Conservation (phyloP, 257 asterid genomes). For the Craterostigma plantagineum region DNA sequence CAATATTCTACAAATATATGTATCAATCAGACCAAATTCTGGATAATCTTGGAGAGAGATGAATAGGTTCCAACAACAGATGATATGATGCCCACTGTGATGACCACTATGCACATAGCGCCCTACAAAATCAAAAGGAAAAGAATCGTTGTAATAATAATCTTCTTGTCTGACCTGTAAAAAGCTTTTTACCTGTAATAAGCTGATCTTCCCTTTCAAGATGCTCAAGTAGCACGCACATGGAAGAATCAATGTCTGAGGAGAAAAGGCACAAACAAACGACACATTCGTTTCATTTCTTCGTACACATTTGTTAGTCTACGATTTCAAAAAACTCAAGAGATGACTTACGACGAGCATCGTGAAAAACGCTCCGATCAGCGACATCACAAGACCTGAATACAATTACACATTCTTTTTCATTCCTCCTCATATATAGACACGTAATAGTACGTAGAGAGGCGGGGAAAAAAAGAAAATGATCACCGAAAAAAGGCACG, state of each 20-base stretch:
- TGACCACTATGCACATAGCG: constrained; percentile 32
- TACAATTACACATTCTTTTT: too few species aligned
- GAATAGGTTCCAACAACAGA: constrained; percentile 58
- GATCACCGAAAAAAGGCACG: constrained; percentile 87
- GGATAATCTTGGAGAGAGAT: constrained; percentile 9
- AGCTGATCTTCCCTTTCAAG: constrained; percentile 33
- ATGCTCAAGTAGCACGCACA: constrained; percentile 86
- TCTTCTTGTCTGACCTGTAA: too few species aligned
- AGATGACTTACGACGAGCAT: constrained; percentile 68
- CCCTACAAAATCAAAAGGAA: constrained; percentile 20
- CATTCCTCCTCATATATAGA: too few species aligned
- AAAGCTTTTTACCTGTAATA: constrained; percentile 38
- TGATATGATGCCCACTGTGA: constrained; percentile 41
- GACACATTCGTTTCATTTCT: too few species aligned
- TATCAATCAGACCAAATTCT: neutral
- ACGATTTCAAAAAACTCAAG: too few species aligned
- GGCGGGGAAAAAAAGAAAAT: too few species aligned
- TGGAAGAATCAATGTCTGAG: constrained; percentile 79
- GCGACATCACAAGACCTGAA: constrained; percentile 69
- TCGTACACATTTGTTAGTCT: too few species aligned
- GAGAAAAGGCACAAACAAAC: neutral
- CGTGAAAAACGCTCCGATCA: constrained; percentile 73
- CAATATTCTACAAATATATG: too few species aligned
- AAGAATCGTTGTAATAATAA: too few species aligned
- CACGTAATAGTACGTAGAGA: too few species aligned